phyloP scores from a whole-genome alignment of 2,329 filamentous ascomycete species.

The Malbranchea cinnamomea region DNA sequence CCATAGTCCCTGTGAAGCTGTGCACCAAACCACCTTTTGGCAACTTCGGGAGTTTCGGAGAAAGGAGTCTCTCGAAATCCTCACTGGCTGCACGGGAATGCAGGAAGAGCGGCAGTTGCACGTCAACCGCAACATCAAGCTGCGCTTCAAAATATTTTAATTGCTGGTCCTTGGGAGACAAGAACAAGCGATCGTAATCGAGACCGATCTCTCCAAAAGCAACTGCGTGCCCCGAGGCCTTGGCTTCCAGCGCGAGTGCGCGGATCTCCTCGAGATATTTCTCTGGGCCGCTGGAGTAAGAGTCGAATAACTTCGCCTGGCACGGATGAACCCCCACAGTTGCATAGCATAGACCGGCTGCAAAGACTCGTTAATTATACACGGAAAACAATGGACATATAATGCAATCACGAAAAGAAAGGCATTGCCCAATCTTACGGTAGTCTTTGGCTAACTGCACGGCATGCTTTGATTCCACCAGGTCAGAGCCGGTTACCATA shows the following conservation, averaged over 20 bases:
- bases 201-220: slow-evolving; percentile 93
- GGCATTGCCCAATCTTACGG: slow-evolving; percentile 43
- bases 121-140: slow-evolving; percentile 58
- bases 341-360: slow-evolving; percentile 68
- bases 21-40: slow-evolving; percentile 75
- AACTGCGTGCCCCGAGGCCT: slow-evolving; percentile 44
- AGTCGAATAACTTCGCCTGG: slow-evolving; percentile 63
- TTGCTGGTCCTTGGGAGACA: slow-evolving; percentile 65
- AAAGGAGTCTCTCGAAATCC: slow-evolving; percentile 66
- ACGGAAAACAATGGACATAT: neutral
- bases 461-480: slow-evolving; percentile 61
- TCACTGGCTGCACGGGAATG: slow-evolving; percentile 77
- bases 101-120: slow-evolving; percentile 77
- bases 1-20: slow-evolving; percentile 77
- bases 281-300: slow-evolving; percentile 31
- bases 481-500: slow-evolving; percentile 83
- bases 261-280: slow-evolving; percentile 43
- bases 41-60: slow-evolving; percentile 47
- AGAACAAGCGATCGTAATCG: slow-evolving; percentile 83
- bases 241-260: slow-evolving; percentile 46
- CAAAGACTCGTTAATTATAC: slow-evolving; percentile 1
- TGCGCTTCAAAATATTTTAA: slow-evolving; percentile 74
- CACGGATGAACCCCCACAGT: slow-evolving; percentile 94
- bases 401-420: neutral
- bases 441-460: slow-evolving; percentile 58